Percentiles rank a stretch among this genome's conserved stretches.
Evolutionary conservation across 2,329 filamentous ascomycete genomes (phyloP).

Genomic region (Penicillium psychrosexuale): DNA sequence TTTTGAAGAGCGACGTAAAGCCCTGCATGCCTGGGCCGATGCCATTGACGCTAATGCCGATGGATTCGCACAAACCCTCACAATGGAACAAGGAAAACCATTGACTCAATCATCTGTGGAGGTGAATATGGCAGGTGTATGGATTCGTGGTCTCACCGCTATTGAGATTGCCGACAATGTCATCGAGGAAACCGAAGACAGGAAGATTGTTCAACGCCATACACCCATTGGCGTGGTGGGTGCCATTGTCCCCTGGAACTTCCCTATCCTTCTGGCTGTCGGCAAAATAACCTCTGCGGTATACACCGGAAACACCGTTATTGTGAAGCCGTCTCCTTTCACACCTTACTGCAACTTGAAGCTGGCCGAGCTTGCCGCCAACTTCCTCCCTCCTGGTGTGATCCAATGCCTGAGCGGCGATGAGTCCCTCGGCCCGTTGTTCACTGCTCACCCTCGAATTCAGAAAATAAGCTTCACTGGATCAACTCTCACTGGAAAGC

Average conservation of each 20-base stretch:
- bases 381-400: constrained; percentile 55
- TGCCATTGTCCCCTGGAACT: constrained; percentile 63
- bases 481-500: constrained; percentile 51
- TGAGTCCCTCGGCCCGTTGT: constrained; percentile 52
- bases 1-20: constrained; percentile 33
- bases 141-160: constrained; percentile 21
- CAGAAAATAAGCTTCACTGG: constrained; percentile 60
- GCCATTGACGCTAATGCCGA: constrained; percentile 37
- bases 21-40: constrained; percentile 33
- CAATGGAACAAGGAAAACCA: constrained; percentile 45
- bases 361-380: constrained; percentile 50
- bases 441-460: constrained; percentile 55
- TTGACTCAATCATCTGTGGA: constrained; percentile 29
- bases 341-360: constrained; percentile 57
- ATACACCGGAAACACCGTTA: constrained; percentile 54
- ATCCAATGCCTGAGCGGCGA: constrained; percentile 56
- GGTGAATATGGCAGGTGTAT: constrained; percentile 24
- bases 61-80: constrained; percentile 38
- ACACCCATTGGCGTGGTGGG: constrained; percentile 44
- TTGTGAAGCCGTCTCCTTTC: constrained; percentile 52
- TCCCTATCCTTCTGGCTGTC: constrained; percentile 41
- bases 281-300: constrained; percentile 53
- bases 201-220: constrained; percentile 34
- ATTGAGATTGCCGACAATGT: constrained; percentile 47
- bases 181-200: constrained; percentile 47